phyloP scores from a whole-genome alignment of 441 rosid genomes.

The Syzygium syzygioides region DNA sequence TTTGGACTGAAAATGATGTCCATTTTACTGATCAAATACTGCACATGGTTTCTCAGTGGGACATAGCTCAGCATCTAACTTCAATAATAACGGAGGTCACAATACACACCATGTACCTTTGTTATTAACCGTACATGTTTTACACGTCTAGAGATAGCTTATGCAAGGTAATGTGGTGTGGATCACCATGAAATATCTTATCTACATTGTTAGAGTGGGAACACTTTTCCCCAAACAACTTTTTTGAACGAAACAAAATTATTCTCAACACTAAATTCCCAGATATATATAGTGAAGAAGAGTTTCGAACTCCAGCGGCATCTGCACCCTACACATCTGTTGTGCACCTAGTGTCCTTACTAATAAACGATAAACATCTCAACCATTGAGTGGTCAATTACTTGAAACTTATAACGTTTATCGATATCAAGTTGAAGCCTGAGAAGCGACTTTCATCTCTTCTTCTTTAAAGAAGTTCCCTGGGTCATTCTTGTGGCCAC shows the following conservation, averaged over 20 bases:
- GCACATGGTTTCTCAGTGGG: background rate
- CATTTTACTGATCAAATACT: background rate
- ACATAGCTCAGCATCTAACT: background rate
- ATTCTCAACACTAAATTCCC: background rate
- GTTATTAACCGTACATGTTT: background rate
- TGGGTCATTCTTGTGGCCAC: background rate
- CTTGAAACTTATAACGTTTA: background rate
- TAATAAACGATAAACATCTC: background rate
- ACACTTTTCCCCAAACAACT: background rate
- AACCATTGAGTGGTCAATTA: background rate
- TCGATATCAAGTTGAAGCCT: background rate
- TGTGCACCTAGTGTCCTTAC: background rate
- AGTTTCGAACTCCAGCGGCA: background rate
- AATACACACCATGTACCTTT: background rate
- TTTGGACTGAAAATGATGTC: background rate
- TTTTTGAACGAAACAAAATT: background rate
- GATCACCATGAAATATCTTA: background rate
- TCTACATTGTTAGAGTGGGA: background rate
- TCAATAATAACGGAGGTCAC: background rate
- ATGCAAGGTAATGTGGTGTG: background rate
- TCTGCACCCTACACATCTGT: background rate
- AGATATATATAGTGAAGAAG: background rate
- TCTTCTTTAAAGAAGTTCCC: background rate
- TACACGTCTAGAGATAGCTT: background rate
- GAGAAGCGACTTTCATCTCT: background rate